Evolutionary conservation across 2,329 filamentous ascomycete species (phyloP).

Genomic region (Lachnellula willkommii): DNA sequence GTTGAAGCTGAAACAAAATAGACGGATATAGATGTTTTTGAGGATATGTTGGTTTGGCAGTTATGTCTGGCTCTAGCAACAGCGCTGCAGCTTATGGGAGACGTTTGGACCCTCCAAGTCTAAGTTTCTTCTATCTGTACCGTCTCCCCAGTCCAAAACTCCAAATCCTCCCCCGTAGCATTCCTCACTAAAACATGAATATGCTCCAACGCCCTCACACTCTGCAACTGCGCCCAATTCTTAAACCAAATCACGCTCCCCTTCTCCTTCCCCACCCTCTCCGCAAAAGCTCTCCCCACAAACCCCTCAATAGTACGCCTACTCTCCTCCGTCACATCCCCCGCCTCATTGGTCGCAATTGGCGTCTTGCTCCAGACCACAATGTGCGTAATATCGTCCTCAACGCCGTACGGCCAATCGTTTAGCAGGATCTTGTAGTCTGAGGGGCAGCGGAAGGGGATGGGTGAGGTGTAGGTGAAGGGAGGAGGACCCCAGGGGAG

Average conservation of each 20-base stretch:
- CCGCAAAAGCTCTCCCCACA: slow-evolving; percentile 63
- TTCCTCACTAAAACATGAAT: slow-evolving; percentile 70
- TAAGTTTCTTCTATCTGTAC: background rate
- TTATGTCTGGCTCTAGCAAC: too few relatives aligned
- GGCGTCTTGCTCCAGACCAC: slow-evolving; percentile 87
- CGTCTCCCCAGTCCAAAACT: slow-evolving; percentile 44
- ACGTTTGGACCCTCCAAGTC: background rate
- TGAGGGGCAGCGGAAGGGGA: slow-evolving; percentile 47
- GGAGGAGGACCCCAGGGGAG: slow-evolving; percentile 65
- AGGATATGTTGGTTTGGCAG: too few relatives aligned
- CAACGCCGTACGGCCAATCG: slow-evolving; percentile 89
- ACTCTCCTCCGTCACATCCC: slow-evolving; percentile 66
- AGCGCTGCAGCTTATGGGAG: background rate
- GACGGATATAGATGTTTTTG: background rate
- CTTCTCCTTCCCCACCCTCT: slow-evolving; percentile 45
- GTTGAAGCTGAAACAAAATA: background rate
- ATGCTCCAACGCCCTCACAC: slow-evolving; percentile 80
- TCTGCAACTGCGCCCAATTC: slow-evolving; percentile 87
- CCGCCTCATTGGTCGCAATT: slow-evolving; percentile 68
- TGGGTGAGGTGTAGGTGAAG: slow-evolving; percentile 38
- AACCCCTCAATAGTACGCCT: slow-evolving; percentile 61
- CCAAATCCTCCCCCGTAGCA: slow-evolving; percentile 46
- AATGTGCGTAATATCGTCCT: slow-evolving; percentile 64
- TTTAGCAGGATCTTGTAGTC: slow-evolving; percentile 73
- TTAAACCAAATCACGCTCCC: slow-evolving; percentile 76